These are phyloP conservation scores for Ceratorhiza oryzae-sativae DNA, from an alignment of 1,284 basidiomycete species.

Conservation along the genomic window DNA sequence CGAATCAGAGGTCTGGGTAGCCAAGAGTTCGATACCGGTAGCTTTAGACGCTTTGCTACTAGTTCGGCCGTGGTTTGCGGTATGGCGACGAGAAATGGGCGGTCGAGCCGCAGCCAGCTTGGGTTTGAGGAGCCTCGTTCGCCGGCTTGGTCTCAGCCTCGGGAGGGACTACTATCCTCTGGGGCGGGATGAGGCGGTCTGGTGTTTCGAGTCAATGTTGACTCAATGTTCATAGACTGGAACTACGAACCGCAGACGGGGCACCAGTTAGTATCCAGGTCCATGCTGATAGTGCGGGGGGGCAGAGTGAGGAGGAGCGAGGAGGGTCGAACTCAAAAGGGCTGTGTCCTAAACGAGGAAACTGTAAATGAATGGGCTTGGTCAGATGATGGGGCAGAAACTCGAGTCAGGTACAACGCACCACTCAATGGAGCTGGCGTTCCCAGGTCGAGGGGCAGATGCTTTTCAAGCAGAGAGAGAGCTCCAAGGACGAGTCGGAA, in stretches of 20 bases:
- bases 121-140: conserved; percentile 10
- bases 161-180: conserved; percentile 12
- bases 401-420: not conserved
- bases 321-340: not conserved
- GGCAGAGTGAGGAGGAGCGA: not conserved
- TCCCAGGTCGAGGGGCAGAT: not conserved
- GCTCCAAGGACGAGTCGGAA: not conserved
- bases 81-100: not conserved
- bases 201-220: not conserved
- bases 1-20: conserved; percentile 6
- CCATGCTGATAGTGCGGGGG: conserved; percentile 3
- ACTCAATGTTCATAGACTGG: not conserved
- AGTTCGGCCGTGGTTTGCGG: not conserved
- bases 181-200: conserved; percentile 31
- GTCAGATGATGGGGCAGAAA: not conserved
- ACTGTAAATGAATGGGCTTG: not conserved
- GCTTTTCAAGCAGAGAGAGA: not conserved
- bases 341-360: not conserved
- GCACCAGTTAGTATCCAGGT: conserved; percentile 37
- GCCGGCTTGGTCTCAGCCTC: conserved; percentile 5
- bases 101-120: conserved; percentile 9
- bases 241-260: conserved; percentile 32
- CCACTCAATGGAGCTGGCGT: not conserved
- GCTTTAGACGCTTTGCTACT: conserved; percentile 17
- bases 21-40: conserved; percentile 8